Conservation (phyloP, 805 yeast species). For the Candida boidinii region DNA sequence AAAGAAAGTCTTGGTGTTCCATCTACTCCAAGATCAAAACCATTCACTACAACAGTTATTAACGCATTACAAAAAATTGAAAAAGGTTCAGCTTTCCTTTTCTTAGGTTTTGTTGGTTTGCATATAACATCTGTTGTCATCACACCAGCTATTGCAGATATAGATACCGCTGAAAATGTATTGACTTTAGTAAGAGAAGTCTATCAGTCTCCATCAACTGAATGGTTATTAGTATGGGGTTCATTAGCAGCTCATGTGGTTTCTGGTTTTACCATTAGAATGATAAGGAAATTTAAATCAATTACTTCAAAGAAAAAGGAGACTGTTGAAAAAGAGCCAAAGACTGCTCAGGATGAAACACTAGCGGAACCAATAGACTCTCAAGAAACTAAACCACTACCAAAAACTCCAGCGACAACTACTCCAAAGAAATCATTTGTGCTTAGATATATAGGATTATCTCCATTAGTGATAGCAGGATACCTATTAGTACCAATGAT, state of each 20-base stretch:
- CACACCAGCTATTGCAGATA: slow-evolving; percentile 40
- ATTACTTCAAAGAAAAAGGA: no score
- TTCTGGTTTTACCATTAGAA: slow-evolving; percentile 42
- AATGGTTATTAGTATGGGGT: slow-evolving; percentile 37
- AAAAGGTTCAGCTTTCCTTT: slow-evolving; percentile 52
- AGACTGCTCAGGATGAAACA: neutral
- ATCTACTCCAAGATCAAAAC: neutral
- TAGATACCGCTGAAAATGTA: slow-evolving; percentile 39
- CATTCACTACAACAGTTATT: neutral
- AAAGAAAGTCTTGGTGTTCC: neutral
- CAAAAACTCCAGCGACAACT: no score
- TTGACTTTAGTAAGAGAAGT: slow-evolving; percentile 53
- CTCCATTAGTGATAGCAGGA: slow-evolving; percentile 58
- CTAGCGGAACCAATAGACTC: neutral
- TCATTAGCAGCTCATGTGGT: slow-evolving; percentile 39
- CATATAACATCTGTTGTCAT: slow-evolving; percentile 48
- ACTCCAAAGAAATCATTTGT: slow-evolving; percentile 38
- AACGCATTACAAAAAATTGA: no score
- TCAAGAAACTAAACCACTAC: no score
- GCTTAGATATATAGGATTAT: slow-evolving; percentile 33
- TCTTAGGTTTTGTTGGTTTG: slow-evolving; percentile 46
- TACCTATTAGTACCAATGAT: slow-evolving; percentile 39
- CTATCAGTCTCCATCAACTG: slow-evolving; percentile 48
- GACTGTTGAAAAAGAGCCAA: slow-evolving; percentile 4
- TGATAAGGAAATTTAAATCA: slow-evolving; percentile 24